These are phyloP conservation scores for Taiozyma sp. DNA, from an alignment of 1,139 yeast genomes.

Conservation along the genomic window DNA sequence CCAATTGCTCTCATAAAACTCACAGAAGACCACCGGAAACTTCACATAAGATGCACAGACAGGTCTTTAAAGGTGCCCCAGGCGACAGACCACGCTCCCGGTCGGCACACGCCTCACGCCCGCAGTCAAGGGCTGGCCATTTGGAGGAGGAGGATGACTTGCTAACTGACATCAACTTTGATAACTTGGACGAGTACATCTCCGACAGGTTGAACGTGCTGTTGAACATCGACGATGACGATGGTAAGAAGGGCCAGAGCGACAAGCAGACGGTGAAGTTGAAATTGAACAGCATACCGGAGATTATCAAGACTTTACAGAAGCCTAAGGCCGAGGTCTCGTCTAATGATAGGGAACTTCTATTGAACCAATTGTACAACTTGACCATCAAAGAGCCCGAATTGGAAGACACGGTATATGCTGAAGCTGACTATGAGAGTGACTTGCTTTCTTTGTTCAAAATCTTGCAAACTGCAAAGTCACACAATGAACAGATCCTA, in stretches of 20 bases:
- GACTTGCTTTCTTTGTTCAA: constrained; percentile 9
- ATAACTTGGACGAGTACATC: constrained; percentile 22
- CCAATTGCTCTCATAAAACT: not conserved
- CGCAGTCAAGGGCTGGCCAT: constrained; percentile 20
- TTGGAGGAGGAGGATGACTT: constrained; percentile 19
- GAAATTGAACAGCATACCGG: constrained; percentile 17
- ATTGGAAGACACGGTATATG: constrained; percentile 5
- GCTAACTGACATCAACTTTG: constrained; percentile 18
- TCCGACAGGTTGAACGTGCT: constrained; percentile 15
- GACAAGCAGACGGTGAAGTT: constrained; percentile 9
- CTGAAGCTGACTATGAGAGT: constrained; percentile 11
- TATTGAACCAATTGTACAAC: constrained; percentile 19
- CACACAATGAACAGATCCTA: constrained; percentile 13
- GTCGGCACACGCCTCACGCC: constrained; percentile 9
- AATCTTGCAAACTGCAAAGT: constrained; percentile 6
- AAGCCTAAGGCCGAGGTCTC: constrained; percentile 19
- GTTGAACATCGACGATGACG: constrained; percentile 4
- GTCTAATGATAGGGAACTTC: constrained; percentile 19
- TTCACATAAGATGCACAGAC: not conserved
- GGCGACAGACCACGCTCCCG: not conserved
- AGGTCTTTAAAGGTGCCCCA: not conserved
- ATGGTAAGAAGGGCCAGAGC: constrained; percentile 5
- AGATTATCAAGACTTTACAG: constrained; percentile 15
- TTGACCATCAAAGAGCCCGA: constrained; percentile 11
- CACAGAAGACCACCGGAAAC: not conserved